Base-by-base conservation (phyloP, 2,329 filamentous ascomycete genomes). In the Venturiaceae sp. region DNA sequence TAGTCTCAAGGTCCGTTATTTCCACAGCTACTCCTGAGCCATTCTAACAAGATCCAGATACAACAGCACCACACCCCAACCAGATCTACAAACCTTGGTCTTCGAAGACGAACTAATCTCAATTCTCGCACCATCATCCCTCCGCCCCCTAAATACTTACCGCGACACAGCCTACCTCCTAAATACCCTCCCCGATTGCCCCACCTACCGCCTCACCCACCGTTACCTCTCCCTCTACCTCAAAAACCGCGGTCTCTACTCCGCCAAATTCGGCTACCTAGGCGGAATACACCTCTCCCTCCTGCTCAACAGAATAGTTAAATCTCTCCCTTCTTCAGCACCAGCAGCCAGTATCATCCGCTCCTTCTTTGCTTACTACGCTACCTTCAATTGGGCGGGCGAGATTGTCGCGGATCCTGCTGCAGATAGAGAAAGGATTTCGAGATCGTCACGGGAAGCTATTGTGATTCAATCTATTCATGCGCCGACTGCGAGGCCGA, bases 291-390 rank as follows among this genome's bases (percentile, higher is more conserved):
- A 87, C 63, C 80, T 88, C 56, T 79, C 82, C 0, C 69, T 86
- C 23, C 74, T 88, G 65, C 72, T 88, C 8, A 77, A 81, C 0
- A 78, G 80, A 16, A 71, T 88, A 0, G 80, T 78, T 68, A 87
- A 88, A 67, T 66, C 79, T 23, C 66, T 83, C 4, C 70, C 74
- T 30, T 68, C 69, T 3, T 62, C 70, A 9, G 61, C 60, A 8
- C 21, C 23, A 11, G 11, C 14, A 16, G 11, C 14, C 11, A 14
- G 34, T 16, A 41, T 41, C 8, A 66, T 87, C 1, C 64, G 69
- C 0, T 80, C 80, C 0, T 88, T 88, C 67, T 87, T 87, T 67
- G 64, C 72, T 16, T 77, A 87, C 66, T 88, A 88, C 64, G 76
- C 83, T 1, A 63, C 66, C 1, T 84, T 86, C 60, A 74, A 85